Percentiles rank a stretch among this genome's conserved stretches.
These are phyloP conservation scores for Claviceps arundinis DNA, from an alignment of 2,329 filamentous ascomycete genomes.

Conservation along the genomic window DNA sequence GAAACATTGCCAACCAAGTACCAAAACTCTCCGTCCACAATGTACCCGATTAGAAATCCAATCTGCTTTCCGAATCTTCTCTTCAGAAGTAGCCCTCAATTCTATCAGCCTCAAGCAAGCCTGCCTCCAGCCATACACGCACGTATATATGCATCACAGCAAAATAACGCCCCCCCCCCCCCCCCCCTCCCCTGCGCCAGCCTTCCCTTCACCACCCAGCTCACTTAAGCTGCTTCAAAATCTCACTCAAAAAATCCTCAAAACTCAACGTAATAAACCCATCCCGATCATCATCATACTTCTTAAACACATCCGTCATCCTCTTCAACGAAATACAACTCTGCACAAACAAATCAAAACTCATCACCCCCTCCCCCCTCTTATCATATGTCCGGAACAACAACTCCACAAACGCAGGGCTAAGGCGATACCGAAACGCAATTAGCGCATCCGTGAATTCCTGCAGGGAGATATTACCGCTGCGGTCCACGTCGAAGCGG, in stretches of 20 bases:
- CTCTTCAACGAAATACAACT: constrained; percentile 92
- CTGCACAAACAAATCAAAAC: constrained; percentile 95
- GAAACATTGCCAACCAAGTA: too few relatives aligned
- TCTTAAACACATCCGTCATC: constrained; percentile 99
- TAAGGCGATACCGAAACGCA: constrained; percentile 86
- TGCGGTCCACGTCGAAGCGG: constrained; percentile 79
- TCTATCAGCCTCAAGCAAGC: too few relatives aligned
- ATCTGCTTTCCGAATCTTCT: too few relatives aligned
- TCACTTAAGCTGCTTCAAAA: constrained; percentile 46
- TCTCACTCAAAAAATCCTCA: constrained; percentile 65
- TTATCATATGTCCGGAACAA: constrained; percentile 86
- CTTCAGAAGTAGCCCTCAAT: too few relatives aligned
- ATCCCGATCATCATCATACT: constrained; percentile 93
- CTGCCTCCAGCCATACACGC: too few relatives aligned
- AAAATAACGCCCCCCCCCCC: too few relatives aligned
- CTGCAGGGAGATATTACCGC: constrained; percentile 69
- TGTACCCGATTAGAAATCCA: too few relatives aligned
- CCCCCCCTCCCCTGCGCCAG: too few relatives aligned
- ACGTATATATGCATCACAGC: too few relatives aligned
- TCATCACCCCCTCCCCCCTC: constrained; percentile 55
- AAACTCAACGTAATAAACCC: constrained; percentile 80
- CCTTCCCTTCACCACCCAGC: too few relatives aligned
- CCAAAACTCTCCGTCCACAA: too few relatives aligned
- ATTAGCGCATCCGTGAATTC: constrained; percentile 88
- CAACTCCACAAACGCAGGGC: constrained; percentile 67